These are phyloP conservation scores for Paspalum vaginatum DNA, from an alignment of 176 grass and related monocot genomes.

Conservation along the genomic window DNA sequence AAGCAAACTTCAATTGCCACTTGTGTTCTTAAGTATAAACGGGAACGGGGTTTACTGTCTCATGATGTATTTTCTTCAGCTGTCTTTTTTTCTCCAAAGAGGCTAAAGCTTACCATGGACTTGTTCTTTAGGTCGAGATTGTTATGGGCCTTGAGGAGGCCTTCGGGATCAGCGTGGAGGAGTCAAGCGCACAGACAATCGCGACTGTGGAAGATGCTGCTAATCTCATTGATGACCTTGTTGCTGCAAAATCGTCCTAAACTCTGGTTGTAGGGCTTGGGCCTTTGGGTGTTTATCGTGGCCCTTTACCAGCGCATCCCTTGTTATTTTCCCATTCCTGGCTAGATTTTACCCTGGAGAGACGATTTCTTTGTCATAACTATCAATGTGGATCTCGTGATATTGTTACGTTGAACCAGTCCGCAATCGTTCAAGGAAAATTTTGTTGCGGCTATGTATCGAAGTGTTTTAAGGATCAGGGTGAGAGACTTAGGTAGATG, in stretches of 20 bases:
- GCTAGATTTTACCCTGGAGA: constrained; percentile 40
- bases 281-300: not conserved
- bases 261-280: not conserved
- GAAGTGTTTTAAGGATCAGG: too few relatives aligned
- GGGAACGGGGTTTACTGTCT: not conserved
- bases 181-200: constrained; percentile 47
- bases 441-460: not conserved
- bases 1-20: not conserved
- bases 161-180: constrained; percentile 56
- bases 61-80: not conserved
- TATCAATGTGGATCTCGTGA: not conserved
- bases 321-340: constrained; percentile 10
- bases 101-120: not conserved
- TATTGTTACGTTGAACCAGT: constrained; percentile 20
- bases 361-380: constrained; percentile 17
- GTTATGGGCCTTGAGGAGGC: constrained; percentile 67
- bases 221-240: constrained; percentile 52
- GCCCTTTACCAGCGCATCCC: not conserved
- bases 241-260: not conserved
- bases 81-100: not conserved
- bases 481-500: too few relatives aligned
- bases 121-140: constrained; percentile 54
- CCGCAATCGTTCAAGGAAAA: not conserved
- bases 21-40: not conserved
- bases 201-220: constrained; percentile 59